These are phyloP conservation scores for Paramecium sexaurelia DNA, from an alignment of 73 alveolate species.

Conservation along the genomic window DNA sequence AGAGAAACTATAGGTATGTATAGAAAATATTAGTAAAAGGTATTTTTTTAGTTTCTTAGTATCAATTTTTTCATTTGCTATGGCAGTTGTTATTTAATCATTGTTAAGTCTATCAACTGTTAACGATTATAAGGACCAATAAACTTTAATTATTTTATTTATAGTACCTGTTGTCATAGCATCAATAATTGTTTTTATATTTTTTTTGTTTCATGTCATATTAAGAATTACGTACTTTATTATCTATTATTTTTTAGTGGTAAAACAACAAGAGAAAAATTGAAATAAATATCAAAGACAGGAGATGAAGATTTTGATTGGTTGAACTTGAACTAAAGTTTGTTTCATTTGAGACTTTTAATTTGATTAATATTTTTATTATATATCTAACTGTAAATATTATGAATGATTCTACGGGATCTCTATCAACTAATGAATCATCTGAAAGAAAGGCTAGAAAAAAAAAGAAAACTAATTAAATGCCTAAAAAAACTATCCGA, in stretches of 20 bases:
- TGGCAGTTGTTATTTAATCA: neutral
- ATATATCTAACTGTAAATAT: conserved; percentile 30
- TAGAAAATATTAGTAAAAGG: neutral
- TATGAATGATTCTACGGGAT: conserved; percentile 29
- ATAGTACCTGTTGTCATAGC: conserved; percentile 23
- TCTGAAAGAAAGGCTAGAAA: neutral
- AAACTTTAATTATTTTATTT: neutral
- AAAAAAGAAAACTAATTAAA: neutral
- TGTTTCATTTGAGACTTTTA: neutral
- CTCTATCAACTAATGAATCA: conserved; percentile 43
- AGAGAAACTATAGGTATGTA: conserved; percentile 80
- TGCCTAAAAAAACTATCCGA: neutral
- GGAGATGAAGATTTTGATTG: conserved; percentile 55
- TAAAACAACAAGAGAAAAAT: conserved; percentile 40
- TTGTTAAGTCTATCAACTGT: neutral
- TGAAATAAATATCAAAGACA: neutral
- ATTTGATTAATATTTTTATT: conserved; percentile 13
- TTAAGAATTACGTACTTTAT: neutral
- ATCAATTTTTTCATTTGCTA: conserved; percentile 1
- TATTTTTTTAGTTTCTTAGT: conserved; percentile 26
- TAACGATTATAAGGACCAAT: neutral
- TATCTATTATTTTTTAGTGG: neutral
- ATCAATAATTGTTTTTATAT: neutral
- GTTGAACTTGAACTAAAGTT: conserved; percentile 16
- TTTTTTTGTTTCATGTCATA: neutral